Evolutionary conservation across 2,329 filamentous ascomycete species (phyloP).

Genomic region (Ophiocordyceps unilateralis): DNA sequence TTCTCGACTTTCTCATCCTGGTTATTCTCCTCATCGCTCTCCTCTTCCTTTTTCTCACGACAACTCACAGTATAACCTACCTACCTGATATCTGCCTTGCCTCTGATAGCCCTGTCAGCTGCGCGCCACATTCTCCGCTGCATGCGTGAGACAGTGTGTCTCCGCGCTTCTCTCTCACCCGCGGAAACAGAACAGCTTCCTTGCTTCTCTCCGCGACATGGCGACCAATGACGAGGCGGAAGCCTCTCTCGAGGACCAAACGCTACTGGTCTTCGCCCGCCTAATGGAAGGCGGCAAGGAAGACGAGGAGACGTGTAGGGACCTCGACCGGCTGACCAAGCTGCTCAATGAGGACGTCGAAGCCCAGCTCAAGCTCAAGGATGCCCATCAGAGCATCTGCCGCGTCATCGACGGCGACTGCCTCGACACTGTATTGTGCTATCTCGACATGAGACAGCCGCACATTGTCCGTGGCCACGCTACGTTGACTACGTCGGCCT

Average conservation of each 20-base stretch:
- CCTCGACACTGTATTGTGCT: constrained; percentile 71
- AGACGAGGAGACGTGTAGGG: constrained; percentile 49
- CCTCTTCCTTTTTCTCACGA: too few species aligned
- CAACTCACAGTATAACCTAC: too few species aligned
- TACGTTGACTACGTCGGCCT: constrained; percentile 64
- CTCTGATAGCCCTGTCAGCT: too few species aligned
- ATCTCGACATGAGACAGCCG: constrained; percentile 68
- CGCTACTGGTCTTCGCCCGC: constrained; percentile 65
- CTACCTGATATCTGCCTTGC: too few species aligned
- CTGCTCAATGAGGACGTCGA: constrained; percentile 38
- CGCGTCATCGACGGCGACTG: constrained; percentile 54
- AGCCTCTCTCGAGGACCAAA: constrained; percentile 38
- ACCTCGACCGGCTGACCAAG: constrained; percentile 41
- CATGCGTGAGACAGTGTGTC: too few species aligned
- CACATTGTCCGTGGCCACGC: constrained; percentile 63
- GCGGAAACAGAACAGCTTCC: too few species aligned
- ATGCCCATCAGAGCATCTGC: constrained; percentile 29
- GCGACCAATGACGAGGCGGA: constrained; percentile 15
- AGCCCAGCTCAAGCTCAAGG: constrained; percentile 23
- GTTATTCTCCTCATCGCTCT: too few species aligned
- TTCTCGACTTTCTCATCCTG: too few species aligned
- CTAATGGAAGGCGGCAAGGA: constrained; percentile 85
- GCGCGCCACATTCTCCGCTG: too few species aligned
- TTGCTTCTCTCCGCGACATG: constrained; percentile 14
- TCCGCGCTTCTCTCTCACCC: too few species aligned